phyloP scores from a whole-genome alignment of 2,329 filamentous ascomycete species.

The Ambrosiella cleistominuta region DNA sequence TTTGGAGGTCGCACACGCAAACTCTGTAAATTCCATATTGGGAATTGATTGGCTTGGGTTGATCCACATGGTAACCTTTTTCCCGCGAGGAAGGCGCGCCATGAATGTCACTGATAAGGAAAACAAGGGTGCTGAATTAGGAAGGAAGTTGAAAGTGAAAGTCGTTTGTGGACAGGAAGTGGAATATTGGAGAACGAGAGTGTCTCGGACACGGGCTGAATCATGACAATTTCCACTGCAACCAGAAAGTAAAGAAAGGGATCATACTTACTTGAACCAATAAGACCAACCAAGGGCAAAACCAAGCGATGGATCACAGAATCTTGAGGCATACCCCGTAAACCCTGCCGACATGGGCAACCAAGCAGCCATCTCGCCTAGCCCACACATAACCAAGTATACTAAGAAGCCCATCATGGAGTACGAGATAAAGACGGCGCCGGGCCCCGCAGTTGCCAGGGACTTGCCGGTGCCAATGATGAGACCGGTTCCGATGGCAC shows the following conservation, averaged over 20 bases:
- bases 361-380: conserved; percentile 77
- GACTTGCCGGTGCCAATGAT: conserved; percentile 50
- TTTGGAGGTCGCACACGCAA: too few relatives aligned
- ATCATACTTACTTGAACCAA: conserved; percentile 18
- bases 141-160: background rate
- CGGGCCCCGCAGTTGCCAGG: conserved; percentile 38
- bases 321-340: conserved; percentile 62
- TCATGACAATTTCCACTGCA: background rate
- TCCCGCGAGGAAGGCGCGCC: too few relatives aligned
- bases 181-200: background rate
- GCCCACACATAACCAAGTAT: conserved; percentile 63
- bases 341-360: conserved; percentile 63
- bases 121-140: background rate
- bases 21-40: too few relatives aligned
- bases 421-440: conserved; percentile 55
- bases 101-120: background rate
- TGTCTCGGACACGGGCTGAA: background rate
- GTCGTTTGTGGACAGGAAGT: background rate
- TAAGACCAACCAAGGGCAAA: conserved; percentile 61
- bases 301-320: conserved; percentile 63
- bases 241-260: background rate
- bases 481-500: conserved; percentile 56
- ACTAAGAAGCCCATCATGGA: conserved; percentile 52
- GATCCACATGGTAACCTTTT: too few relatives aligned
- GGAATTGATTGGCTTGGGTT: too few relatives aligned